Evolutionary conservation across 2,329 filamentous ascomycete genomes (phyloP), one percentile per base, ranked within the genome.

Genomic region (Neofusicoccum umdonicola): DNA sequence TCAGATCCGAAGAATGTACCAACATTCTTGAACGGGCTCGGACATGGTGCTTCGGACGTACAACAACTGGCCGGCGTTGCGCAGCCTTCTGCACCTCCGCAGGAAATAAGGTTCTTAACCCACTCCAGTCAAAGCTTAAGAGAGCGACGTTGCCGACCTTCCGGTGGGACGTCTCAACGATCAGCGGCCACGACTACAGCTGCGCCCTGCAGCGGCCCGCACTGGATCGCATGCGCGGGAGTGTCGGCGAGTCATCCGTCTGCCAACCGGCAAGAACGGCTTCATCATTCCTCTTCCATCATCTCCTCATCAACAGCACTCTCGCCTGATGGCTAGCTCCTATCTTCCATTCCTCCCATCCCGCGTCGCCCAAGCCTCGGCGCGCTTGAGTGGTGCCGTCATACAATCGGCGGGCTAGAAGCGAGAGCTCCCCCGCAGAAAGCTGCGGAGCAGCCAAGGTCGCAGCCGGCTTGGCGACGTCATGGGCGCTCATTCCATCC

Each of bases 391-490:
- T 52, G 50, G 19, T 58, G 54, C 54, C 54, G 54, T 58, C 54
- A 58, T 58, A 13, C 11, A 39, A 34, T 31, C 13, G 39, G 22
- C 11, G 37, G 19, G 34, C 5, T 8, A 39, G 50, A 58, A 58
- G 54, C 54, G 47, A 50, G 3, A 13, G 22, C 54, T 44, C 54
- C 39, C 37, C 54, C 54, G 39, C 54, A 58, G 12, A 41, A 31
- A 22, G 39, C 37, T 41, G 37, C 35, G 35, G 19, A 56, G 52
- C 37, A 42, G 37, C 17, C 22, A 42, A 41, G 37, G 22, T 22
- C n/a, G 7, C 37, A 6, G 12, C 39, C 54, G 39, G 54, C 54
- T 58, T 58, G 54, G 54, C 54, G 41, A 58, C 54, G 54, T 58
- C 54, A 58, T 58, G 22, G 22, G 8, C 7, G n/a, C 44, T 39